Percentiles rank a stretch among this genome's conserved stretches.
phyloP scores from a whole-genome alignment of 257 asterid genomes.

The Nyctanthes arbortristis region DNA sequence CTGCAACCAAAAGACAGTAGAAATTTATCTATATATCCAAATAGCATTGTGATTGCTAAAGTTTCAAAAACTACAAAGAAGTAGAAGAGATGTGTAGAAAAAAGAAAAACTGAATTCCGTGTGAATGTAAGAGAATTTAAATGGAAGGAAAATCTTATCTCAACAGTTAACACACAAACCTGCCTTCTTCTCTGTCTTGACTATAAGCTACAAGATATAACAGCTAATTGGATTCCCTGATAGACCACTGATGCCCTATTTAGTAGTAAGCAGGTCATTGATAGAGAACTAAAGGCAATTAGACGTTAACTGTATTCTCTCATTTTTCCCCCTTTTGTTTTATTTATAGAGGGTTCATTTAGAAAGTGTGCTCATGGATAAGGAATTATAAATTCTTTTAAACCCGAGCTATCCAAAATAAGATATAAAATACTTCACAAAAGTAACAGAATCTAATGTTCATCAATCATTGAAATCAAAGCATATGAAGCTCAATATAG shows the following conservation, averaged over 20 bases:
- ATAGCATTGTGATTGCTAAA: not conserved
- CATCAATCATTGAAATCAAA: too few species aligned
- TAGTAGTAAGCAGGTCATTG: too few species aligned
- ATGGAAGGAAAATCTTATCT: not conserved
- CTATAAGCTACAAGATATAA: not conserved
- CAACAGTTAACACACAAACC: not conserved
- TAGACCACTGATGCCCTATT: too few species aligned
- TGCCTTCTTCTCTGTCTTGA: not conserved
- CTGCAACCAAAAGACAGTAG: constrained; percentile 47
- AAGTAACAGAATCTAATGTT: not conserved
- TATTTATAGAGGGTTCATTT: not conserved
- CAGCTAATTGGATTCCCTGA: not conserved
- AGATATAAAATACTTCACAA: not conserved
- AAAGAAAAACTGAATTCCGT: not conserved
- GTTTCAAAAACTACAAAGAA: not conserved
- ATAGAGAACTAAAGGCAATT: too few species aligned
- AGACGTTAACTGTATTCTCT: too few species aligned
- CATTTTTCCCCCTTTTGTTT: too few species aligned
- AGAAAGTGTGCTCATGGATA: not conserved
- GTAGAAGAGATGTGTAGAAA: not conserved
- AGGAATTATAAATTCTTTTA: not conserved
- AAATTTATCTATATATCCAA: not conserved
- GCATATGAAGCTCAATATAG: not conserved
- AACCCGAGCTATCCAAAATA: not conserved
- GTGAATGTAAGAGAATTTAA: not conserved